Conservation (phyloP, 371 early-diverging fungal genomes). For the Cladochytrium tenue region DNA sequence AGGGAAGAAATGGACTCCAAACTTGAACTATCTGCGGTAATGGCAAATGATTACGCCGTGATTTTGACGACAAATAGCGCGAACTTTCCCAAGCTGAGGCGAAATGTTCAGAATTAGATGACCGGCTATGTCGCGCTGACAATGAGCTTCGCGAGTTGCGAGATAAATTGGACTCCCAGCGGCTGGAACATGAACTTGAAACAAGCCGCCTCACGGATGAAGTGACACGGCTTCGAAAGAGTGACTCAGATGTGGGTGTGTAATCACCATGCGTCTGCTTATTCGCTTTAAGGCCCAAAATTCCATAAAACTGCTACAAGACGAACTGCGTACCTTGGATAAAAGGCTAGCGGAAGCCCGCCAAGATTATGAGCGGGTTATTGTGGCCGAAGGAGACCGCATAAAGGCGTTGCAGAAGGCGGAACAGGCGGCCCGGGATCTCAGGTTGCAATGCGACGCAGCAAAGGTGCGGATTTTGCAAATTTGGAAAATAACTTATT, state of each 20-base stretch:
- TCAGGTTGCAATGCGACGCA: not conserved
- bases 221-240: conserved; percentile 48
- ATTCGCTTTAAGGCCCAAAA: conserved; percentile 7
- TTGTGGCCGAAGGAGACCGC: conserved; percentile 22
- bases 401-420: conserved; percentile 48
- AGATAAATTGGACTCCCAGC: conserved; percentile 47
- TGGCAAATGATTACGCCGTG: too few species aligned
- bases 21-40: conserved; percentile 5
- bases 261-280: too few species aligned
- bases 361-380: conserved; percentile 17
- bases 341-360: conserved; percentile 9
- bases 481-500: too few species aligned
- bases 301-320: not conserved
- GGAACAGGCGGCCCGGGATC: conserved; percentile 13
- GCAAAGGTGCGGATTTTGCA: not conserved
- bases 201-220: conserved; percentile 57
- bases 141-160: conserved; percentile 48
- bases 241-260: conserved; percentile 20
- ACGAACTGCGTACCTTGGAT: conserved; percentile 4
- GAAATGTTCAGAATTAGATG: conserved; percentile 4
- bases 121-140: conserved; percentile 32
- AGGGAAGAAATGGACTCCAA: conserved; percentile 36
- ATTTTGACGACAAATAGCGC: too few species aligned
- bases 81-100: not conserved
- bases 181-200: conserved; percentile 58